Evolutionary conservation across 2,329 filamentous ascomycete genomes (phyloP), one percentile per base, ranked within the genome.

Genomic region (Verticillium alfalfae): DNA sequence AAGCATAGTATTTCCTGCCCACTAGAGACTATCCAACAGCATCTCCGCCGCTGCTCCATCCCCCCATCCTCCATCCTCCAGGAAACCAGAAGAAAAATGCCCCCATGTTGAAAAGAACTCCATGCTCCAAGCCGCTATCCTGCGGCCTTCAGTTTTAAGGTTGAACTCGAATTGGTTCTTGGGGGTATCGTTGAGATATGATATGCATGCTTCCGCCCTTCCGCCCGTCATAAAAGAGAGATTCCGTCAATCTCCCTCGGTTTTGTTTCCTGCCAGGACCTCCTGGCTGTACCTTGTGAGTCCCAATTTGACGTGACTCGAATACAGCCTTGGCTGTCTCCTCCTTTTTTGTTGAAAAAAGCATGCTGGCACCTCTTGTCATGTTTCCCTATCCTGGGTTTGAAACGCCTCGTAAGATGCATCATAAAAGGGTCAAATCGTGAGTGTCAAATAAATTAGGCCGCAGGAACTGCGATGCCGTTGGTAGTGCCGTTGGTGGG

Each of bases 111-210:
- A 61, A 60, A 56, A 58, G 58, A 59, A 59, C 58, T 59, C 58
- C 58, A 55, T 59, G 58, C 58, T 59, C 58, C 58, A 55, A 59
- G 45, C 58, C 58, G 45, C 58, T 37, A 34, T 54, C 41, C 58
- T n/a, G 58, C 45, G 58, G 58, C 58, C 22, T 26, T 54, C 49
- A 34, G 41, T 36, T 59, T 56, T 34, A 36, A 56, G 26, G 36
- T 59, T 45, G 58, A 59, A 52, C 45, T 55, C 41, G 37, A 52
- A 52, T 58, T 45, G 56, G 63, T 65, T 63, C 61, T 58, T 65
- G 63, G 71, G 74, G 74, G 74, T 76, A 76, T 76, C 74, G 74
- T 76, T 76, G 74, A 76, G 74, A 76, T 76, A 69, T 74, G 63
- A 72, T 71, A 67, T 69, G 68, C 68, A 70, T 64, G 65, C 63